Evolutionary conservation across 768 basidiomycete genomes (phyloP).

Genomic region (Phanerochaete sordida): DNA sequence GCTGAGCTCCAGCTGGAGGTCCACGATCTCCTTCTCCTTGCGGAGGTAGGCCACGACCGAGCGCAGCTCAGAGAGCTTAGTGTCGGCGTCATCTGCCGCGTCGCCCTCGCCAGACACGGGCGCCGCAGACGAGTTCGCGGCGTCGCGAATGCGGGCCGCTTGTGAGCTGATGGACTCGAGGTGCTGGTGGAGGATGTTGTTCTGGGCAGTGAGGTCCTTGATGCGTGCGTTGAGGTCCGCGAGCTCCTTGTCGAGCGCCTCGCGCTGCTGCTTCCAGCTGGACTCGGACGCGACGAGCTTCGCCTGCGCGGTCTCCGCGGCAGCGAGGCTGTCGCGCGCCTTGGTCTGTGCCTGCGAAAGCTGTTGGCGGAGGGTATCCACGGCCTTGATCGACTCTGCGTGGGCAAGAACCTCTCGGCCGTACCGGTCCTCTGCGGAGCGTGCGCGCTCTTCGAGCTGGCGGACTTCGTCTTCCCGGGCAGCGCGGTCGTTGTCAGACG

Average conservation of each 20-base stretch:
- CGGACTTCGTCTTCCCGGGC: slow-evolving; percentile 65
- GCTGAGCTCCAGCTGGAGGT: slow-evolving; percentile 80
- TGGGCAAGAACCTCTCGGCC: slow-evolving; percentile 80
- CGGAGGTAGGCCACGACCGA: slow-evolving; percentile 79
- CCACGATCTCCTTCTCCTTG: slow-evolving; percentile 90
- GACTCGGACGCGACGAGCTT: slow-evolving; percentile 68
- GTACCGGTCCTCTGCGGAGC: slow-evolving; percentile 79
- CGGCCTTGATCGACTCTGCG: slow-evolving; percentile 76
- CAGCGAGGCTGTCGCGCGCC: slow-evolving; percentile 55
- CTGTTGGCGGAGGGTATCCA: slow-evolving; percentile 63
- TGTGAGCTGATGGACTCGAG: slow-evolving; percentile 82
- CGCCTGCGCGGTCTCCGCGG: slow-evolving; percentile 70
- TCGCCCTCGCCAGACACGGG: slow-evolving; percentile 42
- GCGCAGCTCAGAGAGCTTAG: slow-evolving; percentile 68
- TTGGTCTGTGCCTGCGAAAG: slow-evolving; percentile 47
- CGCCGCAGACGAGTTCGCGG: slow-evolving; percentile 50
- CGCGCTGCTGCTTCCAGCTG: slow-evolving; percentile 81
- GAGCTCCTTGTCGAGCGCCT: slow-evolving; percentile 74
- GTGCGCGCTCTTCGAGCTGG: slow-evolving; percentile 63
- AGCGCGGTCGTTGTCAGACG: slow-evolving; percentile 57
- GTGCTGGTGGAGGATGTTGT: slow-evolving; percentile 74
- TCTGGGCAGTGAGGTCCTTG: slow-evolving; percentile 74
- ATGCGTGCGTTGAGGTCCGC: slow-evolving; percentile 67
- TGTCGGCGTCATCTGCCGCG: slow-evolving; percentile 48
- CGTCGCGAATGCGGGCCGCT: slow-evolving; percentile 75